Evolutionary conservation across 148 eudicot genomes (phyloP).

Genomic region (Silene latifolia): DNA sequence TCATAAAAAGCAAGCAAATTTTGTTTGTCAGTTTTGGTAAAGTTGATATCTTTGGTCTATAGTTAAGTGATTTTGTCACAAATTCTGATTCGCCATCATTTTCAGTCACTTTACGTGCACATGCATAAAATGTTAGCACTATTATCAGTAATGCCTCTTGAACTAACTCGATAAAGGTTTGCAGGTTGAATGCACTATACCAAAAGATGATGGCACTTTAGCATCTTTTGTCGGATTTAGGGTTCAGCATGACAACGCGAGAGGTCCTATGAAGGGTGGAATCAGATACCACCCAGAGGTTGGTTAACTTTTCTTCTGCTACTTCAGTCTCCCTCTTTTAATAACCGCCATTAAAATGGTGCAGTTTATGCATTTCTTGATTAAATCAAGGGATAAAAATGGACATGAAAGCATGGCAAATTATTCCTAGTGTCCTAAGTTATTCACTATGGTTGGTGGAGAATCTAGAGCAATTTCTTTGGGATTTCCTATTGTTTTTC

Average conservation of each 20-base stretch:
- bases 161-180: slow-evolving; percentile 19
- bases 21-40: not conserved
- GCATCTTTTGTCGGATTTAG: slow-evolving; percentile 92
- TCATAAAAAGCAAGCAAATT: too few species aligned
- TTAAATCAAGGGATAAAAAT: not conserved
- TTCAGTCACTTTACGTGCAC: not conserved
- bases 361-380: not conserved
- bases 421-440: not conserved
- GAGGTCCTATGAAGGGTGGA: slow-evolving; percentile 99
- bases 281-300: slow-evolving; percentile 99
- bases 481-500: too few species aligned
- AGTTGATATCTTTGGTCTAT: not conserved
- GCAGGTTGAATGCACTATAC: slow-evolving; percentile 99
- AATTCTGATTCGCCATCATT: not conserved
- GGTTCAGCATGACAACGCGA: slow-evolving; percentile 91
- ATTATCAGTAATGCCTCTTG: not conserved
- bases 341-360: not conserved
- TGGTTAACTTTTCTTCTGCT: slow-evolving; percentile 12
- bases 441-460: not conserved
- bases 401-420: not conserved
- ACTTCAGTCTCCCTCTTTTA: not conserved
- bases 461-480: too few species aligned
- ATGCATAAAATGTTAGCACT: not conserved
- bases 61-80: not conserved
- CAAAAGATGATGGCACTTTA: slow-evolving; percentile 89